Conservation (phyloP, 139 green algal species). For the Chlamydomonas schloesseri region DNA sequence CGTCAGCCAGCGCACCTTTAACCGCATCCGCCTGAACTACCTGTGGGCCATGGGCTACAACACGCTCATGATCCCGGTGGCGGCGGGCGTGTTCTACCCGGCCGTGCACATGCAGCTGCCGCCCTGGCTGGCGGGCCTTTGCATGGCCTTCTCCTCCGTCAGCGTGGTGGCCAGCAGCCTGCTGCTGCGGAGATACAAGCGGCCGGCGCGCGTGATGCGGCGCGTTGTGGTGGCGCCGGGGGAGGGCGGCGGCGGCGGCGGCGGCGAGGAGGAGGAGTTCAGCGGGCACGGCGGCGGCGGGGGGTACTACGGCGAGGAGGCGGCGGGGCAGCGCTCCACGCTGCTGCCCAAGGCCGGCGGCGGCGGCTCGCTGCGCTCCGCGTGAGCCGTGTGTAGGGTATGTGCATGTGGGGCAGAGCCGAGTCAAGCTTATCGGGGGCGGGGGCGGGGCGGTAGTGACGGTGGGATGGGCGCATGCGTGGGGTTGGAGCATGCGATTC, state of each 20-base stretch:
- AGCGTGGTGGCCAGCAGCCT: conserved; percentile 89
- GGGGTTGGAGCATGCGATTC: too few relatives aligned
- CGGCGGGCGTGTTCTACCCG: conserved; percentile 84
- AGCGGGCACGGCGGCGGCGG: too few relatives aligned
- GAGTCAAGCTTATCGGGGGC: too few relatives aligned
- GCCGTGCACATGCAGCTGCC: conserved; percentile 79
- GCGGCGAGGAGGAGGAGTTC: background rate
- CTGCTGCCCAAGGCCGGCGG: too few relatives aligned
- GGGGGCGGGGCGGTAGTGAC: too few relatives aligned
- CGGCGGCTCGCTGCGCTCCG: too few relatives aligned
- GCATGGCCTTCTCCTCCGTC: conserved; percentile 93
- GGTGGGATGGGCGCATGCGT: too few relatives aligned
- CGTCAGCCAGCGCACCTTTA: conserved; percentile 86
- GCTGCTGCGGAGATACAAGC: conserved; percentile 82
- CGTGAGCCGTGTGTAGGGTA: too few relatives aligned
- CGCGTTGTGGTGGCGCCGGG: background rate
- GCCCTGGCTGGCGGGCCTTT: conserved; percentile 91
- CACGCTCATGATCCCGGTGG: conserved; percentile 82
- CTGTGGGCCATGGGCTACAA: conserved; percentile 97
- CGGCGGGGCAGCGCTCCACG: too few relatives aligned
- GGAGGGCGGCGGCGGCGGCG: background rate
- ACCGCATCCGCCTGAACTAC: conserved; percentile 94
- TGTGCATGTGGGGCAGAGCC: too few relatives aligned
- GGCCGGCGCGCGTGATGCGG: conserved; percentile 58
- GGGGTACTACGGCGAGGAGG: background rate